Percentiles rank a stretch among this genome's conserved stretches.
These are phyloP conservation scores for Tulasnella sp. DNA, from an alignment of 768 basidiomycete species.

Conservation along the genomic window DNA sequence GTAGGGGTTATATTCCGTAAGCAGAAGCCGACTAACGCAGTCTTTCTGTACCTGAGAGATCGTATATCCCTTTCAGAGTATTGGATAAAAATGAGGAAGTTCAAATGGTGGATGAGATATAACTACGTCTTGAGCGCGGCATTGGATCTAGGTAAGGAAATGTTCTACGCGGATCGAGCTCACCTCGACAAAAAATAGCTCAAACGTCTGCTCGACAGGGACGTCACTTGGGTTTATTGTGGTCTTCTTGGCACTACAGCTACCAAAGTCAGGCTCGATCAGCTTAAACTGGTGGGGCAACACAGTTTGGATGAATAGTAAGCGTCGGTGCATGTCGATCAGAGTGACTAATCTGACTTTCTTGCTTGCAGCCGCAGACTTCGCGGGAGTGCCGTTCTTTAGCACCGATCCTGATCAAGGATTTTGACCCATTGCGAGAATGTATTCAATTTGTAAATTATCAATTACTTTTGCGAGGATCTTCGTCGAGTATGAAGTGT, in stretches of 20 bases:
- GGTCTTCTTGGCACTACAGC: constrained; percentile 32
- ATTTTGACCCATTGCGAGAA: no score
- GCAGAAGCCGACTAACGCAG: constrained; percentile 11
- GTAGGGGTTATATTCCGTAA: constrained; percentile 35
- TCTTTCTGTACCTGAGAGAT: not conserved
- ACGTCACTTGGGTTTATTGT: constrained; percentile 30
- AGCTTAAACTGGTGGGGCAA: constrained; percentile 31
- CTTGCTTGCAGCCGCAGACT: no score
- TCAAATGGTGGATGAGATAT: constrained; percentile 41
- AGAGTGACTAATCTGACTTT: no score
- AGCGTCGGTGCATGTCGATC: not conserved
- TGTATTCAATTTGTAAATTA: no score
- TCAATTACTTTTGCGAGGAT: no score
- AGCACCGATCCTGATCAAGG: no score
- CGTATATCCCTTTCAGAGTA: constrained; percentile 24
- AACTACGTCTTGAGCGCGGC: constrained; percentile 36
- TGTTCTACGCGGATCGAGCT: constrained; percentile 16
- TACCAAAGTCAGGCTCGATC: constrained; percentile 26
- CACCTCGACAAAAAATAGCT: not conserved
- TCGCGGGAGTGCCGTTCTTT: no score
- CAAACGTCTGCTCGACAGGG: constrained; percentile 13
- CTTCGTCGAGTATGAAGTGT: no score
- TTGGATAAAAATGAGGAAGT: constrained; percentile 28
- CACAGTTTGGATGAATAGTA: constrained; percentile 17
- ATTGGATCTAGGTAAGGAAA: constrained; percentile 28